Evolutionary conservation across 106 monocot genomes (phyloP), one percentile per base, ranked within the genome.

Genomic region (Dendrobium chrysotoxum): DNA sequence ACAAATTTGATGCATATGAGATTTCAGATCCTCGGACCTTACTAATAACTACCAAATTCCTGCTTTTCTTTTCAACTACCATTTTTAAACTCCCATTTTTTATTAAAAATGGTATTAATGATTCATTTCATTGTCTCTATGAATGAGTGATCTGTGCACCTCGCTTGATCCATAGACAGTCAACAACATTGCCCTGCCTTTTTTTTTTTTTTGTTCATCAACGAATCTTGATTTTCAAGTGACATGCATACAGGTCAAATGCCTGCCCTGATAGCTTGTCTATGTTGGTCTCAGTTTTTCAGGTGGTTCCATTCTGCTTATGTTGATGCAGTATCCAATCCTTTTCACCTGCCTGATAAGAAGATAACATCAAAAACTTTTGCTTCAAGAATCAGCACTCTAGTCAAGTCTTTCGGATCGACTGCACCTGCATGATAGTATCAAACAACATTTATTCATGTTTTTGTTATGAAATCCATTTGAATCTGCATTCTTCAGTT

Each of bases 321-420:
- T 80, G 95, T 95, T 46, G 94, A 98, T 81, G 98, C 98, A 1
- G 94, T 98, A 45, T 98, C 92, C 18, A 98, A 98, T 72, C 98
- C 98, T n/a, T 98, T 98, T 79, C 98, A 98, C 80, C 88, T 98
- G 16, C 98, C 98, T 11, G 98, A 95, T 35, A 98, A 95, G 85
- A 98, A 95, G 87, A 98, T 98, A 74, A 84, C 89, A 30, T 95
- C 98, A 5, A 91, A 75, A 83, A 79, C 79, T 20, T 98, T 98
- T 77, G 88, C 86, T 8, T 81, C 87, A 77, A 88, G 86, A 87
- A 87, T 98, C 30, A 82, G 81, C 28, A 55, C 72, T 75, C 92
- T 98, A 10, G 98, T 95, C 79, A 87, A 85, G 76, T 80, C 89
- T 54, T 95, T 95, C 74, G 91, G 91, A 2, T 85, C 92, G 18